Conservation (phyloP, 2,329 filamentous ascomycete genomes). For the Hirsutella thompsonii region DNA sequence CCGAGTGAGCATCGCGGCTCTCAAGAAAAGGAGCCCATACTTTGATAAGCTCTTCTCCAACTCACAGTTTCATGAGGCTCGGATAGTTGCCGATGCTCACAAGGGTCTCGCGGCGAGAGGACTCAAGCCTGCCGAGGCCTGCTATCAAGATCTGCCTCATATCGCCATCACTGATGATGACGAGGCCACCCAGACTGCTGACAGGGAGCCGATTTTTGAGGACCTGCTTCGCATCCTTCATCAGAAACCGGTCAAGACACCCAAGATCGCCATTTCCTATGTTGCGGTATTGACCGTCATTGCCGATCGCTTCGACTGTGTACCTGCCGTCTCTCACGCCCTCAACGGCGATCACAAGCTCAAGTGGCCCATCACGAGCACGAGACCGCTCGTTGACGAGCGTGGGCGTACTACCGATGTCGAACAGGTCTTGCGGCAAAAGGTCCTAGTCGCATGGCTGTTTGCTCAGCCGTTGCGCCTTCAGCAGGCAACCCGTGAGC, state of each 20-base stretch:
- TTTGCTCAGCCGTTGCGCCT: constrained; percentile 50
- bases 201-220: constrained; percentile 48
- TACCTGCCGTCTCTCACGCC: constrained; percentile 39
- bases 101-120: constrained; percentile 32
- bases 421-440: constrained; percentile 58
- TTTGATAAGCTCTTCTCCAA: constrained; percentile 56
- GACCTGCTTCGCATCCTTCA: constrained; percentile 59
- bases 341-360: constrained; percentile 35
- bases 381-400: constrained; percentile 21
- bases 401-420: constrained; percentile 26
- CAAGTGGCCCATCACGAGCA: constrained; percentile 38
- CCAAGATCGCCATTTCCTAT: constrained; percentile 36
- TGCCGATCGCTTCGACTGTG: constrained; percentile 61
- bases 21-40: constrained; percentile 54
- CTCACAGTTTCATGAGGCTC: constrained; percentile 49
- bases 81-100: constrained; percentile 37
- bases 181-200: constrained; percentile 46
- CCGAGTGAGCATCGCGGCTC: constrained; percentile 41
- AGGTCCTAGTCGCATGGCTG: constrained; percentile 52
- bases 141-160: constrained; percentile 42
- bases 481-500: constrained; percentile 46
- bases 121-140: constrained; percentile 33
- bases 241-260: constrained; percentile 27
- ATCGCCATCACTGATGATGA: constrained; percentile 56
- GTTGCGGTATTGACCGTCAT: constrained; percentile 56